Conservation (phyloP, 192 early-diverging fungal genomes). For the Piromyces finnis region DNA sequence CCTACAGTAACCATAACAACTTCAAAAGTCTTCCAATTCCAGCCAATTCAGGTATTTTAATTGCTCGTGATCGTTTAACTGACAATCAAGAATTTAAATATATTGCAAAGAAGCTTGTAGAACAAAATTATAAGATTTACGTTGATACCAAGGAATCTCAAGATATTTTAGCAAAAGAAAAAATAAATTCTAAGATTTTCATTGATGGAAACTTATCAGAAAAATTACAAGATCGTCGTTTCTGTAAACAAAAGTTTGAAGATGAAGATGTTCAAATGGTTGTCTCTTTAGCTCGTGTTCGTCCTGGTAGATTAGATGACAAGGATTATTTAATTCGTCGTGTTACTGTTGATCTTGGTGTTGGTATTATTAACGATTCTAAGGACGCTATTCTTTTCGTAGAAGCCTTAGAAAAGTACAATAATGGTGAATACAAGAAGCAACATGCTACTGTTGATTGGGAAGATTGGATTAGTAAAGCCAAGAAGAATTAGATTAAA, state of each 20-base stretch:
- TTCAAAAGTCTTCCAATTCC: conserved; percentile 58
- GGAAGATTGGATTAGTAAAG: neutral
- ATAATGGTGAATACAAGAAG: neutral
- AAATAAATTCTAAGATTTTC: neutral
- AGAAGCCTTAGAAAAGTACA: conserved; percentile 24
- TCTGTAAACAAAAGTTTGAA: conserved; percentile 11
- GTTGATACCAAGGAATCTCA: conserved; percentile 45
- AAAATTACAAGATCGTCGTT: conserved; percentile 12
- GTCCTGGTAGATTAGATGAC: conserved; percentile 11
- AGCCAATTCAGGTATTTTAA: conserved; percentile 38
- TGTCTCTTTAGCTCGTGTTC: conserved; percentile 14
- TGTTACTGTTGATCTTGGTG: conserved; percentile 24
- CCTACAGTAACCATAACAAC: conserved; percentile 72
- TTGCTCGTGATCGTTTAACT: conserved; percentile 47
- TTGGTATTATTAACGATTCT: conserved; percentile 31
- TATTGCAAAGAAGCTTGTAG: conserved; percentile 40
- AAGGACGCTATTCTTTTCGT: conserved; percentile 21
- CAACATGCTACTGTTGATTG: neutral
- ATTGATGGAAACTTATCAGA: conserved; percentile 1
- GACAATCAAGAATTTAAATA: conserved; percentile 46
- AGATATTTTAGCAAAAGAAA: conserved; percentile 12
- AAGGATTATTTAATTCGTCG: conserved; percentile 19
- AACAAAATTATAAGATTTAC: conserved; percentile 46
- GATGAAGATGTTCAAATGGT: conserved; percentile 15
- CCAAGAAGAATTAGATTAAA: neutral